Evolutionary conservation across 108 stramenopile genomes (phyloP).

Genomic region (Skeletonema grethae): DNA sequence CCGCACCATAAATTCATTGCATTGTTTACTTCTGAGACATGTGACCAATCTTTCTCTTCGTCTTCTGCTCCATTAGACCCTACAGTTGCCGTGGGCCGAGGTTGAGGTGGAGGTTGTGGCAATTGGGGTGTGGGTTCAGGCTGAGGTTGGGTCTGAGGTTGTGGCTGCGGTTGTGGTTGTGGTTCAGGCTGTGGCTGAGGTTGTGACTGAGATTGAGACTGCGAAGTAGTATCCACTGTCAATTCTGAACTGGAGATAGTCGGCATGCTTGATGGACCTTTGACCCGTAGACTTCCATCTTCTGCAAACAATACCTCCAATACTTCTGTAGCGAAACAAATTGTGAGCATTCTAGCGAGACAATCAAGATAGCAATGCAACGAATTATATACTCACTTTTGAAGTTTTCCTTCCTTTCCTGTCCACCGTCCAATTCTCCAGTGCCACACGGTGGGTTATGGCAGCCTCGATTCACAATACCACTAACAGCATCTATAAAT

Average conservation of each 20-base stretch:
- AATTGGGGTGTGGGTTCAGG: no score
- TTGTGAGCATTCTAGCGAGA: conserved; percentile 2
- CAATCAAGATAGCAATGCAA: background rate
- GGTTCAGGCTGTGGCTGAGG: background rate
- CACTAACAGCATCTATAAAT: conserved; percentile 43
- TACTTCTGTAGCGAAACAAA: conserved; percentile 12
- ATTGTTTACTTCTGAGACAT: background rate
- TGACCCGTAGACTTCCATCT: conserved; percentile 1
- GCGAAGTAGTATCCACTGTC: background rate
- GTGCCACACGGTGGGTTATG: conserved; percentile 15
- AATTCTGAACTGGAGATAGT: background rate
- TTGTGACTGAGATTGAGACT: background rate
- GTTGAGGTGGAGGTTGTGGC: background rate
- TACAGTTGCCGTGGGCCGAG: background rate
- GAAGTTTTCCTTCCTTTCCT: conserved; percentile 44
- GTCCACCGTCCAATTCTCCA: conserved; percentile 31
- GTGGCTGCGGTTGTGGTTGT: no score
- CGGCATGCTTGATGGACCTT: background rate
- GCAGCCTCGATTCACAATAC: conserved; percentile 36
- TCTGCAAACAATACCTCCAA: conserved; percentile 13
- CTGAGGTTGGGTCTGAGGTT: no score
- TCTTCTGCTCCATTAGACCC: conserved; percentile 7
- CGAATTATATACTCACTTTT: background rate
- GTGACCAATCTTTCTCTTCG: conserved; percentile 36
- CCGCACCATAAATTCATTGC: conserved; percentile 36